Conservation (phyloP, 2,329 filamentous ascomycete species). For the Epichloe uncinata region DNA sequence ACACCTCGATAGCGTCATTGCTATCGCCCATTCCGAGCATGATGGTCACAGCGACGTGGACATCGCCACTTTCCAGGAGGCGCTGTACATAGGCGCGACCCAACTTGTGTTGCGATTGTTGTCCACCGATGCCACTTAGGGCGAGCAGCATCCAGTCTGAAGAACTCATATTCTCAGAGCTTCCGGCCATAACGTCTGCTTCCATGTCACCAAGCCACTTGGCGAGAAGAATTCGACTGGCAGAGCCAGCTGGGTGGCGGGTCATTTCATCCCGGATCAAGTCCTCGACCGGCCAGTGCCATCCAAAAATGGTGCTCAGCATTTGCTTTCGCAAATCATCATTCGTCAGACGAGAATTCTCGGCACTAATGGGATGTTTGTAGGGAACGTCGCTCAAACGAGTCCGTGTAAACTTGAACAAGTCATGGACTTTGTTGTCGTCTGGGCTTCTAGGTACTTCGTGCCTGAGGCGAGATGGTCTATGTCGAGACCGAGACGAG, state of each 20-base stretch:
- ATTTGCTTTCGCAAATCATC: conserved; percentile 81
- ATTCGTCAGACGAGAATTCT: conserved; percentile 50
- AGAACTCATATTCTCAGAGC: conserved; percentile 75
- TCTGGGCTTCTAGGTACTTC: conserved; percentile 69
- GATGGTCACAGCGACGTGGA: conserved; percentile 86
- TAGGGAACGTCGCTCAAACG: conserved; percentile 75
- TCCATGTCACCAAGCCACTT: conserved; percentile 89
- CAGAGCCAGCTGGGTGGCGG: conserved; percentile 58
- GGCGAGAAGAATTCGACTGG: conserved; percentile 67
- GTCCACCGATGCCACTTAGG: conserved; percentile 69
- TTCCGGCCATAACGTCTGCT: conserved; percentile 66
- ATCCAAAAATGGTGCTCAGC: conserved; percentile 89
- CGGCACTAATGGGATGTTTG: conserved; percentile 47
- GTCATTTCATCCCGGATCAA: conserved; percentile 75
- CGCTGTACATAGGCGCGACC: conserved; percentile 84
- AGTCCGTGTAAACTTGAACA: conserved; percentile 77
- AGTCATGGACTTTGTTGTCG: conserved; percentile 56
- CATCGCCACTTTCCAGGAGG: conserved; percentile 75
- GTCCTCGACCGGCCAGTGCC: conserved; percentile 72
- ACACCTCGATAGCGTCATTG: conserved; percentile 92
- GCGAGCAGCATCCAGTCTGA: conserved; percentile 97
- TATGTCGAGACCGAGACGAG: conserved; percentile 32
- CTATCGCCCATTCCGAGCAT: conserved; percentile 84
- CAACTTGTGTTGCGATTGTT: conserved; percentile 72
- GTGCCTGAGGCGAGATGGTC: conserved; percentile 61